Conservation (phyloP, 495 filamentous ascomycete species). For the Neurospora sp. region DNA sequence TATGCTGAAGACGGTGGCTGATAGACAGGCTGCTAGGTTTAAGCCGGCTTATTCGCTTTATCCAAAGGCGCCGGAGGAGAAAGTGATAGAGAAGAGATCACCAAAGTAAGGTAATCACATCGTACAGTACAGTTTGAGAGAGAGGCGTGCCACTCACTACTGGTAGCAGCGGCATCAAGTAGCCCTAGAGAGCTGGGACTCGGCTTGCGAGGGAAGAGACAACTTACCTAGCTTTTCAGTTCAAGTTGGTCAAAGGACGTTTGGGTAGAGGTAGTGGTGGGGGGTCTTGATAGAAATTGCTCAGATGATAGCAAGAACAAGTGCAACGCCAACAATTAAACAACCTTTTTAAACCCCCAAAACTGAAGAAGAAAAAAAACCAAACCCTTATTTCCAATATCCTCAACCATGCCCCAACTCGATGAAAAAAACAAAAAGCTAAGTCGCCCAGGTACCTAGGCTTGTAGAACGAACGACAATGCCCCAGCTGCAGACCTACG, state of each 20-base stretch:
- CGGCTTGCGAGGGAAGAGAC: neutral
- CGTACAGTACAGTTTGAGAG: neutral
- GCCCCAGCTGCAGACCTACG: neutral
- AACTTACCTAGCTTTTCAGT: neutral
- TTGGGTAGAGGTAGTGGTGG: neutral
- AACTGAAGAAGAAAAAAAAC: neutral
- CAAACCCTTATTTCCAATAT: neutral
- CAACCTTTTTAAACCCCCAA: neutral
- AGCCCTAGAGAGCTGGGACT: neutral
- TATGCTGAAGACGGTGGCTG: neutral
- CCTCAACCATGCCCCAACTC: neutral
- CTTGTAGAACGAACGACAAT: neutral
- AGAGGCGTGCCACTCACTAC: neutral
- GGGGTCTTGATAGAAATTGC: neutral
- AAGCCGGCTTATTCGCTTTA: neutral
- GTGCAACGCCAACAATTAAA: neutral
- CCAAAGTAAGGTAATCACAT: neutral
- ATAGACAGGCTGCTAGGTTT: neutral
- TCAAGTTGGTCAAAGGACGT: neutral
- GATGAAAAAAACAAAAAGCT: neutral
- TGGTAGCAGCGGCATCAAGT: neutral
- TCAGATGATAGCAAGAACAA: neutral
- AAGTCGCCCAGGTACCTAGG: neutral
- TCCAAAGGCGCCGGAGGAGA: neutral
- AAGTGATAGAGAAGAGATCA: neutral